These are phyloP conservation scores for Talaromyces marneffei DNA, from an alignment of 2,329 filamentous ascomycete genomes.

Conservation along the genomic window DNA sequence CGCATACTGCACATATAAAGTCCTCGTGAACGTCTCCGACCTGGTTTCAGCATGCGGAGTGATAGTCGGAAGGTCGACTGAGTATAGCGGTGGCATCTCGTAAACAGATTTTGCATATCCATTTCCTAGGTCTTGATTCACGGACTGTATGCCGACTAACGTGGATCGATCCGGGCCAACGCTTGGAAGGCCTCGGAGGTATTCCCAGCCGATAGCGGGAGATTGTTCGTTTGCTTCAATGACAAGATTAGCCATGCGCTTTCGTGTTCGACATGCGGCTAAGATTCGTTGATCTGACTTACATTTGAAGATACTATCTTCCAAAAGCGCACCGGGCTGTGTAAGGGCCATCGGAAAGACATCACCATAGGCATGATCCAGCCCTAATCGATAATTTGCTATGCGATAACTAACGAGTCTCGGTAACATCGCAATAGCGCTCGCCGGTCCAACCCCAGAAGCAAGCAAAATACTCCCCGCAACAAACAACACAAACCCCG, in stretches of 20 bases:
- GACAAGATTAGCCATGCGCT: neutral
- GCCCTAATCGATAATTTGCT: neutral
- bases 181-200: slow-evolving; percentile 1
- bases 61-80: neutral
- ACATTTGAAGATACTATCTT: neutral
- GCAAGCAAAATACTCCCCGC: slow-evolving; percentile 12
- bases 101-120: neutral
- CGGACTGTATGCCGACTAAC: neutral
- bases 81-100: neutral
- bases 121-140: neutral
- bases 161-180: neutral
- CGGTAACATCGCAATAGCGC: slow-evolving; percentile 14
- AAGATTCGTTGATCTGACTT: too few relatives aligned
- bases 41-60: neutral
- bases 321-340: neutral
- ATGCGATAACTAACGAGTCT: slow-evolving; percentile 7
- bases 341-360: neutral
- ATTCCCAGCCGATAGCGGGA: slow-evolving; percentile 3
- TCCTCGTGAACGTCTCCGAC: neutral
- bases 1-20: neutral
- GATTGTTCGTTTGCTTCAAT: neutral
- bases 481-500: slow-evolving; percentile 10
- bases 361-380: slow-evolving; percentile 2
- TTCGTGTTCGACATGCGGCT: neutral
- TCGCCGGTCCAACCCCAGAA: slow-evolving; percentile 11